Conservation (phyloP, 805 yeast species). For the Citeromyces nyonsensis region DNA sequence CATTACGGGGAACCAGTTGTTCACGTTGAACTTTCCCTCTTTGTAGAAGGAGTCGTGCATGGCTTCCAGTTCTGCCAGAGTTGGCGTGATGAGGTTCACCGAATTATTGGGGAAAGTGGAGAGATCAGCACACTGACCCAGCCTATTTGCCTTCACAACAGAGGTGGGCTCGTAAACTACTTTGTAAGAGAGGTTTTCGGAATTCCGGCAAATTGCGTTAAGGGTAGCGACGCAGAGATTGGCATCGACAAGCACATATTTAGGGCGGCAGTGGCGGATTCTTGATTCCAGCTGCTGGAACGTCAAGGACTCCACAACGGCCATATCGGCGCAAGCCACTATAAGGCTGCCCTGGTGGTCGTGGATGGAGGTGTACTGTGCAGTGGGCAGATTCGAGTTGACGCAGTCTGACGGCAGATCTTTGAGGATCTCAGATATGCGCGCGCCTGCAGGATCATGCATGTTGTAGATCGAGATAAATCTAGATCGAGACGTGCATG, state of each 20-base stretch:
- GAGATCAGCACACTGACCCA: slow-evolving; percentile 21
- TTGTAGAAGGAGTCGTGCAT: slow-evolving; percentile 33
- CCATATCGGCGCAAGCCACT: slow-evolving; percentile 79
- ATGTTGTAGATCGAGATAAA: slow-evolving; percentile 45
- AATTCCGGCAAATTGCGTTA: slow-evolving; percentile 16
- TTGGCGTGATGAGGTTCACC: slow-evolving; percentile 49
- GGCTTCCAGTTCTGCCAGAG: slow-evolving; percentile 40
- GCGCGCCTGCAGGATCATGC: slow-evolving; percentile 34
- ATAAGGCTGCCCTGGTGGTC: slow-evolving; percentile 42
- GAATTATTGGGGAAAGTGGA: slow-evolving; percentile 30
- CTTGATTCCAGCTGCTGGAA: slow-evolving; percentile 22
- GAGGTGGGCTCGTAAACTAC: slow-evolving; percentile 71
- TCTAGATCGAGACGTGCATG: slow-evolving; percentile 14
- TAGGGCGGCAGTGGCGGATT: slow-evolving; percentile 26
- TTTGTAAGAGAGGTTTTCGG: slow-evolving; percentile 7
- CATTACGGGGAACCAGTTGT: slow-evolving; percentile 61
- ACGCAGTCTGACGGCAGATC: slow-evolving; percentile 23
- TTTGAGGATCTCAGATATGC: slow-evolving; percentile 16
- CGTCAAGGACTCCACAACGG: slow-evolving; percentile 37
- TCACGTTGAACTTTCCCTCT: slow-evolving; percentile 22
- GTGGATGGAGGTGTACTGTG: slow-evolving; percentile 65
- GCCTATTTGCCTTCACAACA: slow-evolving; percentile 35
- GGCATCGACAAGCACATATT: slow-evolving; percentile 46
- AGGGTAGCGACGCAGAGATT: slow-evolving; percentile 36
- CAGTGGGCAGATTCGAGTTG: slow-evolving; percentile 23